phyloP scores from a whole-genome alignment of 371 early-diverging fungal genomes.

The Entomophthora muscae region DNA sequence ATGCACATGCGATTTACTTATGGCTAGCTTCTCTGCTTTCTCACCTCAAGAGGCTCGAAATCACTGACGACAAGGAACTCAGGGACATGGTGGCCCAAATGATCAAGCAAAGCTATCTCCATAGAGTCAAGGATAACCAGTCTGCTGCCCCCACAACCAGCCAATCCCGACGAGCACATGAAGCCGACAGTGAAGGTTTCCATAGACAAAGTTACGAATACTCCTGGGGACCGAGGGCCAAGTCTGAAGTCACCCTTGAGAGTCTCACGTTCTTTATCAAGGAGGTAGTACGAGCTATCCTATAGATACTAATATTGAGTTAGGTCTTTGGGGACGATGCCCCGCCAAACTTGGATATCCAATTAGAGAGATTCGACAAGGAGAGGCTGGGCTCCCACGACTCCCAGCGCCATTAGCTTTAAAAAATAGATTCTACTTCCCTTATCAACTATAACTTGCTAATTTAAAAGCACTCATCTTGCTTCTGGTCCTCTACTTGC shows the following conservation, averaged over 20 bases:
- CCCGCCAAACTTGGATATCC: conserved; percentile 1
- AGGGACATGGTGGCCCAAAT: not conserved
- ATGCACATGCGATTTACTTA: not conserved
- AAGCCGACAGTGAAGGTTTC: not conserved
- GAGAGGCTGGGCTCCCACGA: not conserved
- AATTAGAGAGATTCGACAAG: not conserved
- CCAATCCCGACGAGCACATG: not conserved
- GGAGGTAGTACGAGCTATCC: conserved; percentile 12
- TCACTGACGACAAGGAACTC: not conserved
- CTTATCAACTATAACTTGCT: no score
- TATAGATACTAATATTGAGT: not conserved
- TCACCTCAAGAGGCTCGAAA: not conserved
- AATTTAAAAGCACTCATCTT: no score
- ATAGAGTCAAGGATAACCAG: conserved; percentile 11
- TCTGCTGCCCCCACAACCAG: conserved; percentile 14
- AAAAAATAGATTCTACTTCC: no score
- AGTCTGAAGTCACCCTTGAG: conserved; percentile 32
- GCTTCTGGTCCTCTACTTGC: no score
- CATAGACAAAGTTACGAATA: conserved; percentile 25
- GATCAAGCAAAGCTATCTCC: conserved; percentile 38
- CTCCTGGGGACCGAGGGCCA: conserved; percentile 54
- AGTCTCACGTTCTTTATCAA: conserved; percentile 36
- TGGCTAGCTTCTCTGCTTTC: not conserved
- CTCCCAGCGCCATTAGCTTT: no score
- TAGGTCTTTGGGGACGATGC: conserved; percentile 5